Evolutionary conservation across 768 basidiomycete species (phyloP).

Genomic region (Phanerochaete sordida): DNA sequence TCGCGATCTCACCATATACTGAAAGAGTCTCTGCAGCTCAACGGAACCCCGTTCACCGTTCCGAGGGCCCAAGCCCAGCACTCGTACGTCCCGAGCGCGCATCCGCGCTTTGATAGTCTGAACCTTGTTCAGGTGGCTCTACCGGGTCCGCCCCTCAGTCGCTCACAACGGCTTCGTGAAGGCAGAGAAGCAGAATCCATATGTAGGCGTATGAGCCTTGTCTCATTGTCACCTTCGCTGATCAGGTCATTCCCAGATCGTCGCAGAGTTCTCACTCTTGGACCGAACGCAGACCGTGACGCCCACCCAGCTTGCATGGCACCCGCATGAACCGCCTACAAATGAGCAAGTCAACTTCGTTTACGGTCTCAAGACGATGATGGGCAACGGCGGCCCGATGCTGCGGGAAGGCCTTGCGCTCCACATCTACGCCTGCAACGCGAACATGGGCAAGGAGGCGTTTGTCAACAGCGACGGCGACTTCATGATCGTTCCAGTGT

Average conservation of each 20-base stretch:
- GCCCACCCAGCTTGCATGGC: conserved; percentile 66
- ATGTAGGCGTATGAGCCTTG: conserved; percentile 35
- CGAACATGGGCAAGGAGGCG: conserved; percentile 57
- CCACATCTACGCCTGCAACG: conserved; percentile 58
- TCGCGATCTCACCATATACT: no score
- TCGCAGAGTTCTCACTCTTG: conserved; percentile 55
- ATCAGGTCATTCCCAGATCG: conserved; percentile 41
- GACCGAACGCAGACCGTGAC: conserved; percentile 60
- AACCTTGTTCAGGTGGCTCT: conserved; percentile 45
- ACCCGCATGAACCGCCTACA: conserved; percentile 51
- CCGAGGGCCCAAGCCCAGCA: conserved; percentile 52
- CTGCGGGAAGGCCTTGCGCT: conserved; percentile 62
- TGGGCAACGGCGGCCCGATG: conserved; percentile 60
- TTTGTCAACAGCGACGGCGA: conserved; percentile 65
- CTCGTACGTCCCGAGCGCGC: conserved; percentile 18
- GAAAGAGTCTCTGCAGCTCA: conserved; percentile 37
- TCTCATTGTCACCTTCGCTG: neutral
- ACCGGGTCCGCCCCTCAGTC: conserved; percentile 66
- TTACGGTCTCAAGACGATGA: conserved; percentile 58
- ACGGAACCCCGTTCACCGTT: conserved; percentile 57
- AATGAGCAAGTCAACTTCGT: conserved; percentile 47
- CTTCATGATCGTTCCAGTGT: conserved; percentile 62
- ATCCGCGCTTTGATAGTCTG: neutral
- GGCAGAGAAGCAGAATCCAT: conserved; percentile 49
- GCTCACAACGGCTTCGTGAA: conserved; percentile 59